phyloP scores from a whole-genome alignment of 2,329 filamentous ascomycete species.

The Colletotrichum gigasporum region DNA sequence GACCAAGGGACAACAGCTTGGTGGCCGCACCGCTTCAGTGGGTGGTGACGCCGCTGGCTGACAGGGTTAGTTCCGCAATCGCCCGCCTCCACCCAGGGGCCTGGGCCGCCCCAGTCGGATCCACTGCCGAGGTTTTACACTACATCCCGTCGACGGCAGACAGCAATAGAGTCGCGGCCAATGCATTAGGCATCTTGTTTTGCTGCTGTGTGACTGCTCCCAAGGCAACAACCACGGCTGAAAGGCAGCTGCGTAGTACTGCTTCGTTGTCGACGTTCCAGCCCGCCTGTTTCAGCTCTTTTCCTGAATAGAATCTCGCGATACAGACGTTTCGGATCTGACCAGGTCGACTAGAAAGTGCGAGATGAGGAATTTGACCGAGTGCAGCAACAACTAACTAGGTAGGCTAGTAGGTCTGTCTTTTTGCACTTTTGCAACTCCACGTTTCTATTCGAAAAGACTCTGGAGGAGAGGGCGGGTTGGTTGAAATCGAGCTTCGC shows the following conservation, averaged over 20 bases:
- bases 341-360: too few relatives aligned
- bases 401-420: too few relatives aligned
- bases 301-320: too few relatives aligned
- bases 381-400: conserved; percentile 5
- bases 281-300: too few relatives aligned
- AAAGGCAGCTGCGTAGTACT: too few relatives aligned
- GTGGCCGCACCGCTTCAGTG: not conserved
- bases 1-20: not conserved
- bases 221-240: too few relatives aligned
- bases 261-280: too few relatives aligned
- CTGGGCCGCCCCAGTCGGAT: not conserved
- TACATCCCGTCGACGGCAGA: too few relatives aligned
- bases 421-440: not conserved
- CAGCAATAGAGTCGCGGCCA: too few relatives aligned
- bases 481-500: not conserved
- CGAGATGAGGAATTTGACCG: not conserved
- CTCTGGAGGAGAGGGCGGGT: not conserved
- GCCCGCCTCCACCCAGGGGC: not conserved
- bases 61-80: conserved; percentile 11
- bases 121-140: conserved; percentile 15
- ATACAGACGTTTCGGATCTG: too few relatives aligned
- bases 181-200: too few relatives aligned
- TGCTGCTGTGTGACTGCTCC: too few relatives aligned
- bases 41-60: not conserved
- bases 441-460: not conserved